Evolutionary conservation across 163 green algal genomes (phyloP), one percentile per base, ranked within the genome.

Genomic region (Coccomyxa subellipsoidea): DNA sequence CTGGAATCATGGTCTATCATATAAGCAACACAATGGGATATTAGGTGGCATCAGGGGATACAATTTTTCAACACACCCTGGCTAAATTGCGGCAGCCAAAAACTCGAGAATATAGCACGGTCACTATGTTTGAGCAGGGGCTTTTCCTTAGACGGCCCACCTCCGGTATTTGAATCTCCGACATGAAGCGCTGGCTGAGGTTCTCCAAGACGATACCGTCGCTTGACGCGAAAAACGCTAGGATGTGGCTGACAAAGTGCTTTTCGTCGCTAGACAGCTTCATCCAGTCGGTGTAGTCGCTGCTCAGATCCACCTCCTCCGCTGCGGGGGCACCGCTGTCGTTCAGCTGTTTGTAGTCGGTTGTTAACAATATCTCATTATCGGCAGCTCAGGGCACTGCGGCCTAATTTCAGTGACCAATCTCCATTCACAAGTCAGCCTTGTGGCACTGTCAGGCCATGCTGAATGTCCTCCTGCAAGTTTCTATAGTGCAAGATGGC

Each of bases 191-290:
- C 15, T 90, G 81, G 7, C 87, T 93, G 79, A 98, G 86, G 87
- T 98, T 98, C 84, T 98, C 95, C 59, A 96, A 83, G n/a, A 98
- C 95, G 82, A 98, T 98, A 37, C 95, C 95, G 80, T 98, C 95
- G 0, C 92, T 95, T 0, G 90, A 90, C 23, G 95, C 95, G 79
- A 98, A 98, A 84, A 98, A 98, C 15, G 95, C 95, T 10, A 98
- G 84, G 25, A 98, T 82, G 80, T 97, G 92, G 23, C 85, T 93
- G 47, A 98, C 85, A 81, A 98, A 98, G 85, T 97, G 92, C 77
- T 80, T 77, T 90, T 99, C 97, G 85, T 97, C 91, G 38, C 92
- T 88, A 34, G 77, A 95, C 0, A 98, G 90, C 71, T 86, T 91
- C 82, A 97, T 92, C 94, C 94, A 98, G 89, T 97, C 86, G 78